Evolutionary conservation across 1,139 yeast genomes (phyloP), one percentile per base, ranked within the genome.

Genomic region (Yamadazyma buinensis): DNA sequence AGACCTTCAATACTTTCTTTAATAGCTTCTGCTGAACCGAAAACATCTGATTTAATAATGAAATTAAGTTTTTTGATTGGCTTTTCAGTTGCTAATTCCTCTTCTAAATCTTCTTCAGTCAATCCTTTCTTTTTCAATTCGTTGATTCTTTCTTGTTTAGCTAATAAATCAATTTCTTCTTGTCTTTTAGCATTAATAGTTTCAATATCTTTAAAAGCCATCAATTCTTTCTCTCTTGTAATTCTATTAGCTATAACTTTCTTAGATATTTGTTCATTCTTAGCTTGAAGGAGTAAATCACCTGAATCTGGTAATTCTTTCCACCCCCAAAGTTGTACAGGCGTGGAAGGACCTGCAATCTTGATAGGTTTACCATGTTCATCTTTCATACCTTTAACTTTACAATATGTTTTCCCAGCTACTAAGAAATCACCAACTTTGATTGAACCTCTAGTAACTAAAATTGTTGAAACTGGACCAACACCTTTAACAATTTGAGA

Each of bases 281-380:
- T 72, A 7, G 95, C 95, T 52, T 87, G 84, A 7, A 92, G 56
- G 1, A 85, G 79, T 46, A 77, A 79, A 44, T 88, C 96, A 2
- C 99, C 99, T 15, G 95, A 94, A 34, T 78, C 85, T 0, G 98
- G 98, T 30, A 88, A 62, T 26, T 81, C 92, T 52, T 85, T 88
- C 98, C 98, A 92, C 0, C 99, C 98, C 59, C 88, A 75, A 5
- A 92, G 71, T 50, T 88, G 95, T 1, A 87, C 95, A 0, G 97
- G 97, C 3, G 85, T 81, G 0, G 97, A 84, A 0, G 99, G 97
- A 1, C 78, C 77, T 0, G 96, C 97, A 19, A 58, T 39, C 43
- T 79, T 77, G 11, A 88, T 61, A 1, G 64, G 38, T 43, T 79
- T 80, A 2, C 92, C 92, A 39, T 63, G 55, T 48, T 87, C 95